These are phyloP conservation scores for Carex pumila DNA, from an alignment of 176 grass and related monocot species.

Conservation along the genomic window DNA sequence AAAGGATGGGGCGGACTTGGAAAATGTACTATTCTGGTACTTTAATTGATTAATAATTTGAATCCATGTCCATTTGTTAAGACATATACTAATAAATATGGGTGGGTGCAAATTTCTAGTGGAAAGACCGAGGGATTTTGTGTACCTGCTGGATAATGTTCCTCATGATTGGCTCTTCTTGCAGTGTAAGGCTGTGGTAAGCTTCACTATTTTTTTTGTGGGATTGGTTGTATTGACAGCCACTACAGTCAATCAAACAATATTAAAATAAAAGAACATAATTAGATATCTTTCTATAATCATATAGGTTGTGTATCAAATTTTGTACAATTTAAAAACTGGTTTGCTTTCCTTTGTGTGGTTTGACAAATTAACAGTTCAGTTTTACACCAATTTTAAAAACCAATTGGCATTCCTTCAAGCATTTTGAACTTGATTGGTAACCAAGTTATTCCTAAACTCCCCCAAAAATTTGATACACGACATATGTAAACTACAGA, in stretches of 20 bases:
- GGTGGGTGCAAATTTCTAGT: slow-evolving; percentile 34
- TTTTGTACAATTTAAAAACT: not conserved
- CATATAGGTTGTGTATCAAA: not conserved
- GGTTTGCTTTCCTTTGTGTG: not conserved
- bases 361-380: not conserved
- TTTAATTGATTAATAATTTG: not conserved
- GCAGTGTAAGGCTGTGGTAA: slow-evolving; percentile 90
- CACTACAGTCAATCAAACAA: not conserved
- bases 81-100: slow-evolving; percentile 12
- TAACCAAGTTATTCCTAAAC: not conserved
- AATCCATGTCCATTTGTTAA: slow-evolving; percentile 7
- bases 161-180: slow-evolving; percentile 98
- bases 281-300: not conserved
- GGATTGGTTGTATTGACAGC: not conserved
- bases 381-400: not conserved
- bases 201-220: not conserved
- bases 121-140: slow-evolving; percentile 64
- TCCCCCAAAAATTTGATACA: not conserved
- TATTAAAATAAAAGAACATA: not conserved
- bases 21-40: slow-evolving; percentile 45
- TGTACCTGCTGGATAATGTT: slow-evolving; percentile 93
- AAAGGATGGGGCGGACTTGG: slow-evolving; percentile 97
- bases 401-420: not conserved
- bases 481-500: not conserved
- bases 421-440: not conserved